These are phyloP conservation scores for Sporothrix luriei DNA, from an alignment of 2,329 filamentous ascomycete species.

Conservation along the genomic window DNA sequence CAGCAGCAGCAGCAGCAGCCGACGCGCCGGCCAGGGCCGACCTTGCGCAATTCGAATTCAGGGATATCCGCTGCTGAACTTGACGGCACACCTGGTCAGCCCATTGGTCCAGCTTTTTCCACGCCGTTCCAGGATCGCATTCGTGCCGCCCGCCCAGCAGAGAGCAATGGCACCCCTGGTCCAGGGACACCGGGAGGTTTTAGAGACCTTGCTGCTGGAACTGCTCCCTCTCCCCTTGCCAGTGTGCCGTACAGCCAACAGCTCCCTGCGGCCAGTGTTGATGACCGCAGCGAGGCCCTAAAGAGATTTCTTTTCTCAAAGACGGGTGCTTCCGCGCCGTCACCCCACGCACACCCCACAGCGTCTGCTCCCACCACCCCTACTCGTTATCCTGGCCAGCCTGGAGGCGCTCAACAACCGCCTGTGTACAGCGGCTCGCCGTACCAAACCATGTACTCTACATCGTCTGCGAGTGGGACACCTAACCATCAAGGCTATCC, in stretches of 20 bases:
- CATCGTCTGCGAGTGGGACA: constrained; percentile 25
- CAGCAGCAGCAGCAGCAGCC: constrained; percentile 32
- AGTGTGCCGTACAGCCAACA: neutral
- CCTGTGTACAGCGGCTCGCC: constrained; percentile 22
- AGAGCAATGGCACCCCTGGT: constrained; percentile 32
- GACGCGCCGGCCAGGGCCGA: constrained; percentile 46
- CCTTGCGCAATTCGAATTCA: constrained; percentile 50
- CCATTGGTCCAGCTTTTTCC: constrained; percentile 68
- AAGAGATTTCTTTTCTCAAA: constrained; percentile 59
- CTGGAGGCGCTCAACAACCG: neutral
- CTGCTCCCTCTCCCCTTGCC: neutral
- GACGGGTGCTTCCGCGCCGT: constrained; percentile 31
- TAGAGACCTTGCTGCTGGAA: constrained; percentile 27
- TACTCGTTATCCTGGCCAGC: constrained; percentile 7
- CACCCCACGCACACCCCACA: neutral
- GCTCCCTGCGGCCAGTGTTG: constrained; percentile 36
- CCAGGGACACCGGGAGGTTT: constrained; percentile 8
- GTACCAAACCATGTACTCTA: constrained; percentile 31
- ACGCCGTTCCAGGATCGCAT: constrained; percentile 66
- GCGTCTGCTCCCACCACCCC: constrained; percentile 9
- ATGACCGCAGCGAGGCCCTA: constrained; percentile 53
- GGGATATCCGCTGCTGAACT: constrained; percentile 70
- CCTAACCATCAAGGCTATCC: constrained; percentile 13
- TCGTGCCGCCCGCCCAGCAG: constrained; percentile 53
- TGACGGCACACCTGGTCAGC: constrained; percentile 58